Percentiles rank a stretch among this genome's conserved stretches.
phyloP scores from a whole-genome alignment of 257 asterid species.

The Leonotis leonurus region DNA sequence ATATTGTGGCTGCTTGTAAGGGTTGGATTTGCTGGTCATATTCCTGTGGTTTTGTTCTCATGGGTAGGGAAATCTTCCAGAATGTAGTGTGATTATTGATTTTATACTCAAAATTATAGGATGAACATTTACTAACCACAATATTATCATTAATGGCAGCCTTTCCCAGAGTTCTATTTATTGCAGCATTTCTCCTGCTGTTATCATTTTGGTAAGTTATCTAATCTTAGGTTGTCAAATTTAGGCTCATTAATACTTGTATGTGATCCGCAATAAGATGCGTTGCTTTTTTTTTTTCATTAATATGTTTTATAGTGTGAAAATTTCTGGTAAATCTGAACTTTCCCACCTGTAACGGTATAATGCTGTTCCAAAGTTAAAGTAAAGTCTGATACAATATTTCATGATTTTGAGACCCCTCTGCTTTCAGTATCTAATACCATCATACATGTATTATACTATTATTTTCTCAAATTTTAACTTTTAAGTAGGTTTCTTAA shows the following conservation, averaged over 20 bases:
- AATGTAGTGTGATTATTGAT: not conserved
- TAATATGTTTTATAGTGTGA: not conserved
- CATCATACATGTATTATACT: not conserved
- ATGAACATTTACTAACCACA: conserved; percentile 8
- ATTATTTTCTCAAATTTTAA: no score
- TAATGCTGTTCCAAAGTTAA: not conserved
- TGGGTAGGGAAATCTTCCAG: conserved; percentile 55
- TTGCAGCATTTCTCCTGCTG: conserved; percentile 85
- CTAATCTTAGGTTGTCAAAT: conserved; percentile 11
- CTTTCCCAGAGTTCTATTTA: conserved; percentile 63
- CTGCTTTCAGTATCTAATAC: not conserved
- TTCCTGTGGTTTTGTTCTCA: conserved; percentile 77
- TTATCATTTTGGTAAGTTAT: conserved; percentile 79
- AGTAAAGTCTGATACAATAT: not conserved
- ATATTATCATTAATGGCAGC: conserved; percentile 50
- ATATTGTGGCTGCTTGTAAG: conserved; percentile 83
- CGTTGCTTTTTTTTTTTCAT: not conserved
- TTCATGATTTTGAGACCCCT: not conserved
- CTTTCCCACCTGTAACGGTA: not conserved
- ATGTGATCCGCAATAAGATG: not conserved
- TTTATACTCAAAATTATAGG: conserved; percentile 5
- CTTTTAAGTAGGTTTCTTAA: no score
- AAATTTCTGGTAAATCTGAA: not conserved
- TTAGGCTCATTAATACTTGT: not conserved
- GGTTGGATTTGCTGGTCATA: conserved; percentile 84